Evolutionary conservation across 2,329 filamentous ascomycete genomes (phyloP), one percentile per base, ranked within the genome.

Genomic region (Calonectria leucothoes): DNA sequence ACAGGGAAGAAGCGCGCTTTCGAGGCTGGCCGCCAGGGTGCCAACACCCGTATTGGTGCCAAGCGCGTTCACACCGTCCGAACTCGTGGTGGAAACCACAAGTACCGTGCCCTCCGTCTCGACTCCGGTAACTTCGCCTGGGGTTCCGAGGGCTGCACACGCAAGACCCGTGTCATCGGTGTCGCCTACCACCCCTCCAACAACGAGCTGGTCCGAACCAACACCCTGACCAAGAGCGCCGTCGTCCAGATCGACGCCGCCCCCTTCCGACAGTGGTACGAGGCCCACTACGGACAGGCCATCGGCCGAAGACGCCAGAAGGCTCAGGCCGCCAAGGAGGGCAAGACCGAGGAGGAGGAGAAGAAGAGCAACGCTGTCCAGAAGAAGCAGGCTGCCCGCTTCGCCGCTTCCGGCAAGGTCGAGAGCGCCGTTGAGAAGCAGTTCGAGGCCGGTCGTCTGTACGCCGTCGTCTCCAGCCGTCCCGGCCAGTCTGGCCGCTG

Each of bases 191-290:
- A 99, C 90, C 97, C 97, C 78, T 98, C 96, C 88, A 99, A 99
- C 96, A 99, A 99, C 95, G 97, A 99, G 91, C 93, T 99, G 83
- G 96, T 99, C 91, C 97, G 97, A 86, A 99, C 97, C 89, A 99
- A 99, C 94, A 98, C 97, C 91, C 93, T 99, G 87, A 99, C 97
- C 92, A 97, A 96, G 91, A 95, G 95, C 86, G 97, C 97, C 90
- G 95, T 99, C 85, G 95, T 99, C 87, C 97, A 99, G 92, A 91
- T 99, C 89, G 97, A 99, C 89, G 97, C 97, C 84, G 95, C 97
- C 79, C 97, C 97, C 82, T 99, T 99, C 95, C 93, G 97, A 88
- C 96, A 98, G 91, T 99, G 97, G 97, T 99, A 98, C 90, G 97
- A 99, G 93, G 95, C 97, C 82, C 97, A 99, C 94, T 99, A 99